Base-by-base conservation (phyloP, 306 rosid species). In the Cercis canadensis region DNA sequence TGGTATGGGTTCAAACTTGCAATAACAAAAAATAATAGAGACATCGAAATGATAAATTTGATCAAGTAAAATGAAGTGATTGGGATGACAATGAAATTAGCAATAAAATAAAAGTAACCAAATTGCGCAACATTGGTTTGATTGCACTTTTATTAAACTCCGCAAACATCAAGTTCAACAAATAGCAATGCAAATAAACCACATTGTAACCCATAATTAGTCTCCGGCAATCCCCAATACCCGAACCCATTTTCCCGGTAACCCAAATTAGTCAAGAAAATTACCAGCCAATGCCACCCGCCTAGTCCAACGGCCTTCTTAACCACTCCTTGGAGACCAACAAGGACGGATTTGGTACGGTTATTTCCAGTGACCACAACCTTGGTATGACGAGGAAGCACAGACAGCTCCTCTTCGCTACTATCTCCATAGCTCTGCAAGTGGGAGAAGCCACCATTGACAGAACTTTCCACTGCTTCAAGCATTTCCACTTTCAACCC, bases 211-310 rank as follows among this genome's bases (percentile, higher is more conserved):
- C 16, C 37, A 62, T 49, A 70, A 59, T 70, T 37, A 51, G 21
- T 24, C 18, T 8, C 12, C 11, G 24, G 37, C 1, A 74, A 73
- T 55, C 44, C 19, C 32, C n/a, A 71, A 61, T 40, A 36, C 19
- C 17, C 8, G 46, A 73, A 49, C 8, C 16, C 47, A 53, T 64
- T 78, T 72, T 55, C 14, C 17, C 1, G 40, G 16, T 5, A 67
- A 40, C 46, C 21, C 57, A 31, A 59, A 70, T 21, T 34, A 43
- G 51, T 10, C 14, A 11, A 52, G 53, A 57, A 57, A 90, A 24
- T 85, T 86, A 94, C 98, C 90, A 94, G 98, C 98, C 98, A 94
- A 89, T 94, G 98, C 98, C 98, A 94, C 0, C 98, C 98, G 41
- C 98, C 98, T 5, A 90, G 72, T 0, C 99, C 99, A 24, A 94